Evolutionary conservation across 352 stramenopile species (phyloP).

Genomic region (Thalassiosira sp.): DNA sequence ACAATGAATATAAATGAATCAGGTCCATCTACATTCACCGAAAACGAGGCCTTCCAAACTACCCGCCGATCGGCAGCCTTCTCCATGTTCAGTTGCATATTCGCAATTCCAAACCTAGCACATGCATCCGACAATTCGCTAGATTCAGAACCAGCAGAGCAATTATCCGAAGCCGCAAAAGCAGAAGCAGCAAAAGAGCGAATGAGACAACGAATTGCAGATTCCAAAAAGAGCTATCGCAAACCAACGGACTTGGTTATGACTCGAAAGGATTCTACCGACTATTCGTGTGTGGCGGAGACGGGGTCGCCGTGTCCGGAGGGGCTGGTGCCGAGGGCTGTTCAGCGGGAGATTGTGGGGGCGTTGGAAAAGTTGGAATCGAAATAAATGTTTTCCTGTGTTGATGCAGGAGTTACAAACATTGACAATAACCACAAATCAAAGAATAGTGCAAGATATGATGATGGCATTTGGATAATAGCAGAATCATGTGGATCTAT

Average conservation of each 20-base stretch:
- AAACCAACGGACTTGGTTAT: constrained; percentile 13
- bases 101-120: neutral
- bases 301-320: neutral
- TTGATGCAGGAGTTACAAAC: neutral
- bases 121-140: neutral
- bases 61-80: neutral
- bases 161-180: constrained; percentile 1
- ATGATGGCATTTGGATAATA: neutral
- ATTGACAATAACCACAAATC: neutral
- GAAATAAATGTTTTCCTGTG: neutral
- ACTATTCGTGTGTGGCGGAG: constrained; percentile 17
- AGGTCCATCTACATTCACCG: neutral
- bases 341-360: neutral
- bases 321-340: neutral
- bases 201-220: constrained; percentile 20
- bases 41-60: neutral
- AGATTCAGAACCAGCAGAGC: neutral
- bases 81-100: neutral
- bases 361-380: constrained; percentile 2
- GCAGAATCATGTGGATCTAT: neutral
- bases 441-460: neutral
- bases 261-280: constrained; percentile 13
- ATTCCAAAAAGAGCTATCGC: constrained; percentile 25
- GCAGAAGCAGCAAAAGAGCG: constrained; percentile 13
- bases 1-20: neutral